Conservation (phyloP, 139 green algal species). For the Tetraselmis chui region DNA sequence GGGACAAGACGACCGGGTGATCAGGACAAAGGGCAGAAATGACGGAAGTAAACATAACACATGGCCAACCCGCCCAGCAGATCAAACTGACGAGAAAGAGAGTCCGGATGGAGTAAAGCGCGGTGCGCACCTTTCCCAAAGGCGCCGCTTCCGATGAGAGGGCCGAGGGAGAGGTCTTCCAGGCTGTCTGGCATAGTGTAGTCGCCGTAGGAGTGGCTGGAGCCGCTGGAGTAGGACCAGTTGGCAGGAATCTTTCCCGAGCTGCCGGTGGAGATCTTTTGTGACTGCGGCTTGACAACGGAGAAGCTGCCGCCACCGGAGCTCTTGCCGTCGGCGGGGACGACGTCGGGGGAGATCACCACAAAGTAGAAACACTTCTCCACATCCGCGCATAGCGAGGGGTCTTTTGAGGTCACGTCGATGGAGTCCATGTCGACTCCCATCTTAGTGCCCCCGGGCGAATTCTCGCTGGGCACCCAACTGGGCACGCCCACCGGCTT, state of each 20-base stretch:
- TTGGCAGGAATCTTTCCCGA: neutral
- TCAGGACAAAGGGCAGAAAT: too few relatives aligned
- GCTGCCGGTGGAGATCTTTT: neutral
- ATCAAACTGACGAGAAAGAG: too few relatives aligned
- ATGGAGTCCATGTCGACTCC: neutral
- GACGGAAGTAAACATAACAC: too few relatives aligned
- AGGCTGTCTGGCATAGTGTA: neutral
- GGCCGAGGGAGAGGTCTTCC: neutral
- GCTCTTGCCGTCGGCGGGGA: neutral
- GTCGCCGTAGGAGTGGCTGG: neutral
- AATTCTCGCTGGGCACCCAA: slow-evolving; percentile 14
- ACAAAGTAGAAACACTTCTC: neutral
- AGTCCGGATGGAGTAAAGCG: neutral
- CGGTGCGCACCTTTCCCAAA: neutral
- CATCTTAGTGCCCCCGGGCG: neutral
- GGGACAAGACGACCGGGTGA: too few relatives aligned
- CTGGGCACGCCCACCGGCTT: slow-evolving; percentile 19
- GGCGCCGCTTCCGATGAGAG: neutral
- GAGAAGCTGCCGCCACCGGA: too few relatives aligned
- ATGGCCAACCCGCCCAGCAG: too few relatives aligned
- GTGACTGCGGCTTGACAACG: too few relatives aligned
- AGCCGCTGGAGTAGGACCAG: neutral
- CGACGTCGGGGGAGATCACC: neutral
- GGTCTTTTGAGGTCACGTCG: neutral
- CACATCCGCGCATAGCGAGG: neutral